A percentile compares a stretch with the other conserved stretches of the same genome.
Conservation (phyloP, 2,329 filamentous ascomycete genomes). For the Paracoccidioides lutzii region DNA sequence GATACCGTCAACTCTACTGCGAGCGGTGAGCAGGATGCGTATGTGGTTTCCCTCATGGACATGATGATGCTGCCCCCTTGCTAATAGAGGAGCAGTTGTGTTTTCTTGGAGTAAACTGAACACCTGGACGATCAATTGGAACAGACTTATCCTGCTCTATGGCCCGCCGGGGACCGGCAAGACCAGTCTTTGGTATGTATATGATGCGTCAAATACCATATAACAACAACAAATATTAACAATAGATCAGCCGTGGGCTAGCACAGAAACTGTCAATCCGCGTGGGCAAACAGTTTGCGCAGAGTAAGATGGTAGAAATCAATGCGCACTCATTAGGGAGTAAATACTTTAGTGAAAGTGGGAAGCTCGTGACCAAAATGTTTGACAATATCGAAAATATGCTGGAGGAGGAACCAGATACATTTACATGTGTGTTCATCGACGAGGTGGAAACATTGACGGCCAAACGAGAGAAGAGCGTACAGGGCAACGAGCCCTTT, state of each 20-base stretch:
- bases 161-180: slow-evolving; percentile 92
- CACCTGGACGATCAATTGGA: slow-evolving; percentile 32
- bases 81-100: slow-evolving; percentile 12
- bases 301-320: slow-evolving; percentile 34
- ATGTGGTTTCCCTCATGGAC: background rate
- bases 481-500: slow-evolving; percentile 30
- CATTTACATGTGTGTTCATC: slow-evolving; percentile 35
- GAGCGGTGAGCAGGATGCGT: slow-evolving; percentile 30
- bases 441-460: slow-evolving; percentile 41
- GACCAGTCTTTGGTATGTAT: slow-evolving; percentile 27
- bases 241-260: slow-evolving; percentile 26
- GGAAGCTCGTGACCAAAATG: slow-evolving; percentile 31
- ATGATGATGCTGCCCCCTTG: background rate
- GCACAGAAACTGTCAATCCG: slow-evolving; percentile 40
- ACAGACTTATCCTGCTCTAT: slow-evolving; percentile 62
- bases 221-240: background rate
- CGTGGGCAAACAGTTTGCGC: slow-evolving; percentile 28
- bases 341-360: slow-evolving; percentile 38
- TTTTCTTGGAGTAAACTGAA: slow-evolving; percentile 25
- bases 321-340: slow-evolving; percentile 35
- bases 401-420: slow-evolving; percentile 26
- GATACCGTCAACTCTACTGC: slow-evolving; percentile 30
- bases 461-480: slow-evolving; percentile 30
- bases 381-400: slow-evolving; percentile 30
- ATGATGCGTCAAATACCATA: background rate